Percentiles rank a stretch among this genome's conserved stretches.
Conservation (phyloP, 768 basidiomycete species). For the Pulveroboletus sp. region DNA sequence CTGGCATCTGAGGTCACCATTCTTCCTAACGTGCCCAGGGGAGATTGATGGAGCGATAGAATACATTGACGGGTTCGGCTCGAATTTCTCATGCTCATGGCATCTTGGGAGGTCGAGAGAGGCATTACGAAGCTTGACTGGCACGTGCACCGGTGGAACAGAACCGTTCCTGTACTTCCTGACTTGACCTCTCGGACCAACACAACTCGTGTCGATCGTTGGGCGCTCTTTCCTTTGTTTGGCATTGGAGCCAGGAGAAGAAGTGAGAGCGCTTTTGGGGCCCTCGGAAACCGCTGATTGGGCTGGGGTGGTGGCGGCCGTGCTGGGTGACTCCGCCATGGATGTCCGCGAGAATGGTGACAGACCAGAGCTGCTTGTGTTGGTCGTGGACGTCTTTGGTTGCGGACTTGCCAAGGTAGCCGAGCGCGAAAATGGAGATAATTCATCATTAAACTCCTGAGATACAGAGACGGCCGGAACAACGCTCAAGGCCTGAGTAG, state of each 20-base stretch:
- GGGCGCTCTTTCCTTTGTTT: conserved; percentile 30
- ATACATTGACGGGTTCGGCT: conserved; percentile 30
- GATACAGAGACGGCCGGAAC: conserved; percentile 9
- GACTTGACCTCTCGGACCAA: conserved; percentile 30
- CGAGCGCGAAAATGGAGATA: conserved; percentile 20
- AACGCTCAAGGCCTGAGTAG: conserved; percentile 19
- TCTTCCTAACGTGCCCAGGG: conserved; percentile 20
- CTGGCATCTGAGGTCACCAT: conserved; percentile 21
- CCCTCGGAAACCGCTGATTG: conserved; percentile 21
- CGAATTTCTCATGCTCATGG: conserved; percentile 23
- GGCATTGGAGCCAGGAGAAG: conserved; percentile 13
- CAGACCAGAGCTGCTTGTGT: conserved; percentile 22
- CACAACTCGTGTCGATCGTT: conserved; percentile 32
- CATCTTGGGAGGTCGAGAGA: conserved; percentile 30
- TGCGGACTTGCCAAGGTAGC: conserved; percentile 20
- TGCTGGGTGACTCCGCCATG: conserved; percentile 24
- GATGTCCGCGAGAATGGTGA: conserved; percentile 30
- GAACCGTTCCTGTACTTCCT: conserved; percentile 31
- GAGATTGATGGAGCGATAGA: conserved; percentile 29
- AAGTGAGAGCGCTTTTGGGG: conserved; percentile 9
- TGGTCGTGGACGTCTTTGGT: conserved; percentile 24
- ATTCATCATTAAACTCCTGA: conserved; percentile 20
- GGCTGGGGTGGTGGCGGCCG: conserved; percentile 27
- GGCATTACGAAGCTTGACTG: conserved; percentile 28
- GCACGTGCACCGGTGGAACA: conserved; percentile 30